phyloP scores from a whole-genome alignment of 805 yeast genomes.

The Metschnikowia kofuensis region DNA sequence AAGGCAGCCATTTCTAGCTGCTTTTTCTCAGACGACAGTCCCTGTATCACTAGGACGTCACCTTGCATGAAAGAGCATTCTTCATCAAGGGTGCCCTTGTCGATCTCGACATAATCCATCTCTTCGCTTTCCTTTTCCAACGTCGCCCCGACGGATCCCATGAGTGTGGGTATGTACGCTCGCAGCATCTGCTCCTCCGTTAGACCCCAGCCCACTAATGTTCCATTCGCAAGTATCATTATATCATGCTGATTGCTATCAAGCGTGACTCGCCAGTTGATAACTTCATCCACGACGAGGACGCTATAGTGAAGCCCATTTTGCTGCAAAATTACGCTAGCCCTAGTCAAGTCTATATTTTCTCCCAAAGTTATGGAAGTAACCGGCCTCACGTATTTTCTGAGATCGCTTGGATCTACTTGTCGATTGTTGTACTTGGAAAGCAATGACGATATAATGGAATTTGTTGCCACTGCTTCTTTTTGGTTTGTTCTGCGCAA shows the following conservation, averaged over 20 bases:
- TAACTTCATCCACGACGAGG: constrained; percentile 67
- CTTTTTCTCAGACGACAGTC: constrained; percentile 39
- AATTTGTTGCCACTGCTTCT: constrained; percentile 15
- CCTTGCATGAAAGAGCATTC: constrained; percentile 50
- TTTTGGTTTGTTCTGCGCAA: constrained; percentile 26
- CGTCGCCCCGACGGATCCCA: constrained; percentile 40
- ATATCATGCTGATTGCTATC: constrained; percentile 47
- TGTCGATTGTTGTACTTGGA: constrained; percentile 15
- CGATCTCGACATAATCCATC: constrained; percentile 67
- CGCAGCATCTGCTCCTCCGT: constrained; percentile 49
- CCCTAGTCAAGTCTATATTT: constrained; percentile 54
- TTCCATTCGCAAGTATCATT: constrained; percentile 71
- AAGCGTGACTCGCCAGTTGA: constrained; percentile 38
- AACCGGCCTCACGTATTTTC: constrained; percentile 43
- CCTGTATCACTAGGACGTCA: constrained; percentile 69
- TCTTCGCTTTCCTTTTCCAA: constrained; percentile 73
- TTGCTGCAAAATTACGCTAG: constrained; percentile 32
- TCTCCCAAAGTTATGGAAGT: constrained; percentile 76
- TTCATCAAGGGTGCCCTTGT: constrained; percentile 25
- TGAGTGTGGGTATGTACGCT: constrained; percentile 51
- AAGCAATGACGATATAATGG: constrained; percentile 15
- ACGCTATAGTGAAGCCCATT: constrained; percentile 19
- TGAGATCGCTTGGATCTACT: constrained; percentile 23
- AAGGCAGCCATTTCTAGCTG: constrained; percentile 82
- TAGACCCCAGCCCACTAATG: constrained; percentile 82